Conservation (phyloP, 441 rosid species). For the Erodium texanum region DNA sequence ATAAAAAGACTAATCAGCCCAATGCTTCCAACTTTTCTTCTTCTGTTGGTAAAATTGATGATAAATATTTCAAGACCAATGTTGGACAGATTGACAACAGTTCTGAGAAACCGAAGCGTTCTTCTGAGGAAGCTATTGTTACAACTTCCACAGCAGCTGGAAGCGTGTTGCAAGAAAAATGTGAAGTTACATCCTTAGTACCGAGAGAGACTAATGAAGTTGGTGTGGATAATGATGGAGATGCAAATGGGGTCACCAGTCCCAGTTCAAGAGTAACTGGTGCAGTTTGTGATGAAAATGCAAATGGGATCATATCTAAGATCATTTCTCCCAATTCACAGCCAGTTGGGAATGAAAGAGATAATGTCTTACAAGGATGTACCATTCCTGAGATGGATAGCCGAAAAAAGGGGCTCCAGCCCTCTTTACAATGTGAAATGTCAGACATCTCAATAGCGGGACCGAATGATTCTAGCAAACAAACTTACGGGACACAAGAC, state of each 20-base stretch:
- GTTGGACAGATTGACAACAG: conserved; percentile 19
- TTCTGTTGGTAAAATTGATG: conserved; percentile 19
- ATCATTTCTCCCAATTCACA: conserved; percentile 19
- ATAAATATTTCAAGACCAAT: conserved; percentile 11
- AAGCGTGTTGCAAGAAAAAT: conserved; percentile 24
- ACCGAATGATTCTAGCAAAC: conserved; percentile 22
- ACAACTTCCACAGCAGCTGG: conserved; percentile 24
- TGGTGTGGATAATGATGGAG: conserved; percentile 20
- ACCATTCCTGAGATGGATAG: conserved; percentile 24
- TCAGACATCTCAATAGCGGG: conserved; percentile 25
- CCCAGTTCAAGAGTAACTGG: conserved; percentile 13
- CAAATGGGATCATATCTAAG: conserved; percentile 13
- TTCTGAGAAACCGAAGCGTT: conserved; percentile 20
- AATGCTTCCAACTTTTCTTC: conserved; percentile 22
- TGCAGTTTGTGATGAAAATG: conserved; percentile 15
- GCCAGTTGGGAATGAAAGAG: conserved; percentile 21
- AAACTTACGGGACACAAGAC: conserved; percentile 25
- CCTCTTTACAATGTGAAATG: conserved; percentile 28
- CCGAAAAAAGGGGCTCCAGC: conserved; percentile 22
- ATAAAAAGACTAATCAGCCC: conserved; percentile 30
- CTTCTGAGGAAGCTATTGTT: conserved; percentile 24
- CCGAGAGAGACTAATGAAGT: conserved; percentile 25
- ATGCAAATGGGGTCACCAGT: conserved; percentile 9
- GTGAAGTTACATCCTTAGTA: conserved; percentile 26
- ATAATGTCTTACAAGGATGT: conserved; percentile 17